Conservation (phyloP, 2,329 filamentous ascomycete genomes). For the Gliomastix tumulicola region DNA sequence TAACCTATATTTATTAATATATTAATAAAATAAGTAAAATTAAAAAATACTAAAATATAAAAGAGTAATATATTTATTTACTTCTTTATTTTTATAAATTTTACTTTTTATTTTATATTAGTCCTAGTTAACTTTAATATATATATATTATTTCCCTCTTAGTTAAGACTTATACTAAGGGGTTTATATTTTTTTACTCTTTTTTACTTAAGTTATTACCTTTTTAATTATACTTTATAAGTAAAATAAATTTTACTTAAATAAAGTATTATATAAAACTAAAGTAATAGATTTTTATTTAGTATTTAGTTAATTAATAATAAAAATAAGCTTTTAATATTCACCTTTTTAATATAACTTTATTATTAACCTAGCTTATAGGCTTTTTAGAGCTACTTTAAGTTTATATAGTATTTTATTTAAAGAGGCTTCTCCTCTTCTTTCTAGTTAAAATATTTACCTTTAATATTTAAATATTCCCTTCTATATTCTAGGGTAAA, state of each 20-base stretch:
- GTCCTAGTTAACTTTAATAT: neutral
- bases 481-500: no score
- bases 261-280: constrained; percentile 4
- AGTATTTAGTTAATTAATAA: neutral
- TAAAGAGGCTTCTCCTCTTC: no score
- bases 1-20: neutral
- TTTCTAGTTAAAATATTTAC: neutral
- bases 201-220: no score
- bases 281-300: neutral
- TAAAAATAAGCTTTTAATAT: neutral
- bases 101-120: neutral
- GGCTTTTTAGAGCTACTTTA: no score
- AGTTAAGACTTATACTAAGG: neutral
- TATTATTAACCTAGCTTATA: neutral
- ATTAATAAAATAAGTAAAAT: neutral
- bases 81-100: neutral
- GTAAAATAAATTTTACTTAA: neutral
- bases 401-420: no score
- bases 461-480: neutral
- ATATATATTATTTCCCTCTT: neutral
- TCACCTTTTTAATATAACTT: neutral
- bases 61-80: neutral
- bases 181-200: neutral
- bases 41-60: neutral
- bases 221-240: neutral